Evolutionary conservation across 2,329 filamentous ascomycete genomes (phyloP).

Genomic region (Colletotrichum nymphaeae): DNA sequence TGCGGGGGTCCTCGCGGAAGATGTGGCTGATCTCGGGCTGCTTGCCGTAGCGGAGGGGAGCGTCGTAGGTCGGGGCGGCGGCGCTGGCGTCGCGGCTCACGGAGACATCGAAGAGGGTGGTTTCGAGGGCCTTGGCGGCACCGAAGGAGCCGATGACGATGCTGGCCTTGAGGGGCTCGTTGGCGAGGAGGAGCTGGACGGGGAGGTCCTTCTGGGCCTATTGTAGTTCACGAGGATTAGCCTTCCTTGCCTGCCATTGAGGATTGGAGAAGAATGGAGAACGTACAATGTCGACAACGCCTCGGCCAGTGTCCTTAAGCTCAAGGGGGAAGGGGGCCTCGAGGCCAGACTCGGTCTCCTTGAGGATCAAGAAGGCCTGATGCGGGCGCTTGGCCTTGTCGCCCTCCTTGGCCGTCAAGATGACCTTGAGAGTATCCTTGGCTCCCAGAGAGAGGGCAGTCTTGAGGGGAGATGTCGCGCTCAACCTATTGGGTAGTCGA

Average conservation of each 20-base stretch:
- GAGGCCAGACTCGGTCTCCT: slow-evolving; percentile 77
- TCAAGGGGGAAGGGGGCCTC: slow-evolving; percentile 88
- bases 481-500: slow-evolving; percentile 59
- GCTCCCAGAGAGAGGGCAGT: slow-evolving; percentile 73
- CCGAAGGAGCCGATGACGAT: slow-evolving; percentile 91
- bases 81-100: slow-evolving; percentile 72
- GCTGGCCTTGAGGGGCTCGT: slow-evolving; percentile 79
- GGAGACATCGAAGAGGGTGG: slow-evolving; percentile 78
- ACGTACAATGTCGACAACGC: slow-evolving; percentile 84
- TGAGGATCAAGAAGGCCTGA: slow-evolving; percentile 90
- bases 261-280: not conserved
- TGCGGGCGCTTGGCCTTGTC: slow-evolving; percentile 86
- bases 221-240: slow-evolving; percentile 41
- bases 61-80: slow-evolving; percentile 69
- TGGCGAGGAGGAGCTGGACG: slow-evolving; percentile 77
- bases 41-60: slow-evolving; percentile 85
- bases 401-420: slow-evolving; percentile 83
- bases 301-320: slow-evolving; percentile 90
- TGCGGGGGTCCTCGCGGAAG: slow-evolving; percentile 84
- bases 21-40: slow-evolving; percentile 89
- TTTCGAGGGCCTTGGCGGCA: slow-evolving; percentile 73
- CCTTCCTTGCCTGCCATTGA: not conserved
- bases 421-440: slow-evolving; percentile 82
- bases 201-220: slow-evolving; percentile 93
- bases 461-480: slow-evolving; percentile 68